Conservation (phyloP, 192 early-diverging fungal species). For the Fimicolochytrium jonesii region DNA sequence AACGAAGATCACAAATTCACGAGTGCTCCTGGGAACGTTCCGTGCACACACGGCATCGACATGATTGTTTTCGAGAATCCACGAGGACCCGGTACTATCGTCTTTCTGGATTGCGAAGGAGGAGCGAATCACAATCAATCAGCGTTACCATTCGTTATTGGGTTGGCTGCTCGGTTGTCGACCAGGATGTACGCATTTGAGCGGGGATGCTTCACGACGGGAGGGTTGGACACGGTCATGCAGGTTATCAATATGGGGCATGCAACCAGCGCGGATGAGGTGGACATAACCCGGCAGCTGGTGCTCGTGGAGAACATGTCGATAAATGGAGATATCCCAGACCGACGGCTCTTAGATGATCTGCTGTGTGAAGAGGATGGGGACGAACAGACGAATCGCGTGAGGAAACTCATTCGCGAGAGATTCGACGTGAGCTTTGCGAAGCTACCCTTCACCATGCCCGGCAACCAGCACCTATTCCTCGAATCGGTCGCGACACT, state of each 20-base stretch:
- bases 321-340: slow-evolving; percentile 48
- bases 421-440: slow-evolving; percentile 41
- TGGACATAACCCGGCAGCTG: slow-evolving; percentile 40
- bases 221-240: slow-evolving; percentile 52
- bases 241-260: slow-evolving; percentile 56
- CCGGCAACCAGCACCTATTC: slow-evolving; percentile 15
- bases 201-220: slow-evolving; percentile 52
- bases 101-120: slow-evolving; percentile 53
- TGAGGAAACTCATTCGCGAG: slow-evolving; percentile 36
- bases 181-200: slow-evolving; percentile 50
- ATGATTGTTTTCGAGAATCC: slow-evolving; percentile 48
- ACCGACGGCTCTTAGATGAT: slow-evolving; percentile 37
- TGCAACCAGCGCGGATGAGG: slow-evolving; percentile 31
- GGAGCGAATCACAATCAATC: slow-evolving; percentile 52
- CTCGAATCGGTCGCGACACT: slow-evolving; percentile 33
- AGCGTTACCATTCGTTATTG: slow-evolving; percentile 53
- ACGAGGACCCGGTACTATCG: slow-evolving; percentile 37
- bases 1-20: slow-evolving; percentile 39
- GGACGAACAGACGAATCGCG: slow-evolving; percentile 51
- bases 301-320: slow-evolving; percentile 54
- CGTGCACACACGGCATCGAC: slow-evolving; percentile 55
- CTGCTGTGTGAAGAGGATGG: slow-evolving; percentile 46
- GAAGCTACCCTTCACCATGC: slow-evolving; percentile 43
- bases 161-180: slow-evolving; percentile 48
- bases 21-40: slow-evolving; percentile 49